A percentile compares a stretch with the other conserved stretches of the same genome.
These are phyloP conservation scores for Chaetomium sp. DNA, from an alignment of 2,329 filamentous ascomycete genomes.

Conservation along the genomic window DNA sequence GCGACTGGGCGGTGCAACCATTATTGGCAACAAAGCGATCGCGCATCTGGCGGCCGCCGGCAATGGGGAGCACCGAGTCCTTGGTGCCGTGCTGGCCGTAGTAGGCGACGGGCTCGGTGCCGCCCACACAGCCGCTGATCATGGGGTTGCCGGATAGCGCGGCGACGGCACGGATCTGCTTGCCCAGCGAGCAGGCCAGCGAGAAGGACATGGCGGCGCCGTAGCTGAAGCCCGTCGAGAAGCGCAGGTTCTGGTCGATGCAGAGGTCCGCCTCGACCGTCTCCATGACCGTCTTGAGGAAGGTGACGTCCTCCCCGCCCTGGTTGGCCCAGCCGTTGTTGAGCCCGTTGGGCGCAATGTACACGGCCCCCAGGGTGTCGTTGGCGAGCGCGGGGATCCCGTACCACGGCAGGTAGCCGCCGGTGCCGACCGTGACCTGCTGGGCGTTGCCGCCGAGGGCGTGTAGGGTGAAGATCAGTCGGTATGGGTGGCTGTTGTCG, in stretches of 20 bases:
- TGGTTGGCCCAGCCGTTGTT: slow-evolving; percentile 48
- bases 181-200: slow-evolving; percentile 46
- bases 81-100: slow-evolving; percentile 29
- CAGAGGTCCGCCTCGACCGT: slow-evolving; percentile 46
- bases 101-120: slow-evolving; percentile 28
- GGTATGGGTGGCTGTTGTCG: slow-evolving; percentile 43
- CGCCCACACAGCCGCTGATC: slow-evolving; percentile 28
- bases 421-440: slow-evolving; percentile 40
- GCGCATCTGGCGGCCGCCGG: slow-evolving; percentile 27
- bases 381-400: slow-evolving; percentile 44
- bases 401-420: slow-evolving; percentile 43
- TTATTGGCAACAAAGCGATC: slow-evolving; percentile 30
- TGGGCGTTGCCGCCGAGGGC: slow-evolving; percentile 45
- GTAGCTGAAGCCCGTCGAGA: slow-evolving; percentile 50
- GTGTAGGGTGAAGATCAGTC: slow-evolving; percentile 48
- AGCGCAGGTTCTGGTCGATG: slow-evolving; percentile 46
- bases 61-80: slow-evolving; percentile 26
- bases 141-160: slow-evolving; percentile 21
- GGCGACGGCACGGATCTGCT: slow-evolving; percentile 44
- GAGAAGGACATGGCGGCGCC: slow-evolving; percentile 48
- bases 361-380: slow-evolving; percentile 44
- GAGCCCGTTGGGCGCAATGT: slow-evolving; percentile 48
- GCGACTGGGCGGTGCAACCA: slow-evolving; percentile 15
- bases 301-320: slow-evolving; percentile 46
- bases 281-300: slow-evolving; percentile 45